Conservation (phyloP, 129 eudicot genomes). For the Mikania micrantha region DNA sequence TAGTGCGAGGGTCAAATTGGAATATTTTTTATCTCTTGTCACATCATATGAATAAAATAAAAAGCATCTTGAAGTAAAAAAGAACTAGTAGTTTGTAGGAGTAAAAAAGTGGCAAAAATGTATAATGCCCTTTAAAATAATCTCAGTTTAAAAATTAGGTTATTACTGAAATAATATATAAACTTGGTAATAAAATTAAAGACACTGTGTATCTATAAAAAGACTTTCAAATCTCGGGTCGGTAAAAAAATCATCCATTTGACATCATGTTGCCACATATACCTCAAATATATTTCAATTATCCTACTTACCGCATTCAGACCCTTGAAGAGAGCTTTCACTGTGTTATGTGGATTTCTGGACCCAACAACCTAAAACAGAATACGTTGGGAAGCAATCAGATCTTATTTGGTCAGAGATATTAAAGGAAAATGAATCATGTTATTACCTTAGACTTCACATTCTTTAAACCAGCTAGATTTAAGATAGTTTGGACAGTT, state of each 20-base stretch:
- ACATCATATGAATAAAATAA: neutral
- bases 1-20: neutral
- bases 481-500: constrained; percentile 67
- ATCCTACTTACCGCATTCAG: constrained; percentile 71
- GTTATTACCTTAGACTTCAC: constrained; percentile 76
- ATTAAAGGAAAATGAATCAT: neutral
- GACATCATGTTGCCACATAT: neutral
- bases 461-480: constrained; percentile 84
- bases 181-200: neutral
- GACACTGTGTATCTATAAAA: neutral
- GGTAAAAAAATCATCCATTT: neutral
- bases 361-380: constrained; percentile 75
- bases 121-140: neutral
- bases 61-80: neutral
- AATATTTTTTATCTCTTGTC: neutral
- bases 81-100: neutral
- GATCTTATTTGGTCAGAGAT: neutral
- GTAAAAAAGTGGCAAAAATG: neutral
- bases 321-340: constrained; percentile 87
- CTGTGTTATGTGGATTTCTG: constrained; percentile 87
- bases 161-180: neutral
- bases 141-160: neutral
- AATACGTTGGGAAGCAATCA: neutral
- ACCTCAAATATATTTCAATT: neutral
- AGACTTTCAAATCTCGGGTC: neutral